Evolutionary conservation across 345 rosid genomes (phyloP), one percentile per base, ranked within the genome.

Genomic region (Hirschfeldia incana): DNA sequence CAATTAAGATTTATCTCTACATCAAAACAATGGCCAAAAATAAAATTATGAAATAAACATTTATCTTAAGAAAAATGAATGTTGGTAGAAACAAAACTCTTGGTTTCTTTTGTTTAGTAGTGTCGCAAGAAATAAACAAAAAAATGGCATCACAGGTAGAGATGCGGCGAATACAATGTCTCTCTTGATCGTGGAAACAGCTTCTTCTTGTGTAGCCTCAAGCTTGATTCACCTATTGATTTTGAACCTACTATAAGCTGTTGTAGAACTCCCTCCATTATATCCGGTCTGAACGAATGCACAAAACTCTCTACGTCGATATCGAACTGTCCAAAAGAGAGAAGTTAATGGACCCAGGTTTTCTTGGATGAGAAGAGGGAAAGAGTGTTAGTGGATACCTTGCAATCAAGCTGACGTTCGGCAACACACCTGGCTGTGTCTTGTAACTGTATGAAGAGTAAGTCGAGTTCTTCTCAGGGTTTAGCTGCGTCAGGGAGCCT

Each of bases 91-190:
- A 21, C 21, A 21, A 21, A 78, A 68, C 26, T 62, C 1, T 29
- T 49, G 13, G 36, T 59, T 29, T 61, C 60, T 29, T 49, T n/a
- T 55, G 60, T 36, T 8, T 28, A 64, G 37, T 26, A 62, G 26
- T 70, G 42, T 65, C 29, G 60, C 37, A 67, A 65, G 61, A 72
- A 44, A 67, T 6, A 65, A 72, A 71, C 15, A 65, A n/a, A 42
- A 65, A n/a, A 42, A 13, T 46, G 39, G 36, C 21, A 76, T 80
- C 70, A 95, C 80, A 95, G 84, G 86, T 95, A 93, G 9, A 92
- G 99, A 93, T 33, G 98, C 98, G 8, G 97, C 98, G 78, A 95
- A 93, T n/a, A 95, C 97, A 16, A 95, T 93, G 84, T 93, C 97
- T 83, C 98, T 88, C 86, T 95, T 93, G 83, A 93, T 90, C 80